These are phyloP conservation scores for Salix udensis DNA, from an alignment of 345 rosid genomes.

Conservation along the genomic window DNA sequence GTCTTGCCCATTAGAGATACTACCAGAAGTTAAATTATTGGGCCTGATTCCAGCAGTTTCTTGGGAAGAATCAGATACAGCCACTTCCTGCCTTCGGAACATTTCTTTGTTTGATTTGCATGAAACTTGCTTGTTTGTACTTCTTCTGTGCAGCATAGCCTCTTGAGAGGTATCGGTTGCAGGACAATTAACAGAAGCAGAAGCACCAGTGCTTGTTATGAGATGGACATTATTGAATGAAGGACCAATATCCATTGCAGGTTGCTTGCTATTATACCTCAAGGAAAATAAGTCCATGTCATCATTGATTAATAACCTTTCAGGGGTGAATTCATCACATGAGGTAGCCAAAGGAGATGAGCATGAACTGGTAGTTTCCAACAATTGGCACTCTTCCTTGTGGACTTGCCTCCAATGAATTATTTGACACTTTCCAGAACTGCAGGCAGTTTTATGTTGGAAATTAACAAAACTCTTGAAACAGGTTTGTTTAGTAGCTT, in stretches of 20 bases:
- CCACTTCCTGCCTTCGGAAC: constrained; percentile 37
- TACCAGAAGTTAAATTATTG: constrained; percentile 18
- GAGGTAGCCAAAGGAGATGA: constrained; percentile 39
- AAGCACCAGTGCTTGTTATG: constrained; percentile 23
- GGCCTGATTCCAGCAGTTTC: constrained; percentile 29
- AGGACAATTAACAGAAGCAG: constrained; percentile 27
- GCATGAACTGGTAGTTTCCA: constrained; percentile 35
- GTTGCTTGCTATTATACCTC: constrained; percentile 32
- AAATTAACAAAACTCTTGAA: constrained; percentile 2
- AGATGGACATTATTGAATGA: constrained; percentile 22
- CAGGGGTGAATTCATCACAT: constrained; percentile 35
- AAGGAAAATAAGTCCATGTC: constrained; percentile 30
- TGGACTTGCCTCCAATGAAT: constrained; percentile 89
- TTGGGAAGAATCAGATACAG: constrained; percentile 28
- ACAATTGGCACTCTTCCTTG: constrained; percentile 56
- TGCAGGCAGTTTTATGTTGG: constrained; percentile 27
- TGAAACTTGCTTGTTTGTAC: constrained; percentile 34
- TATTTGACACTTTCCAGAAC: constrained; percentile 93
- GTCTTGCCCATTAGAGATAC: constrained; percentile 33
- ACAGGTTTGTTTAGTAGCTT: background rate
- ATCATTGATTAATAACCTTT: constrained; percentile 18
- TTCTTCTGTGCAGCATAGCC: constrained; percentile 42
- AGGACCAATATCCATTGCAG: constrained; percentile 27
- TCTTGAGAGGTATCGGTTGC: constrained; percentile 38
- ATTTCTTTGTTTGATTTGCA: constrained; percentile 40